phyloP scores from a whole-genome alignment of 768 basidiomycete genomes.

The Jaapia argillacea region DNA sequence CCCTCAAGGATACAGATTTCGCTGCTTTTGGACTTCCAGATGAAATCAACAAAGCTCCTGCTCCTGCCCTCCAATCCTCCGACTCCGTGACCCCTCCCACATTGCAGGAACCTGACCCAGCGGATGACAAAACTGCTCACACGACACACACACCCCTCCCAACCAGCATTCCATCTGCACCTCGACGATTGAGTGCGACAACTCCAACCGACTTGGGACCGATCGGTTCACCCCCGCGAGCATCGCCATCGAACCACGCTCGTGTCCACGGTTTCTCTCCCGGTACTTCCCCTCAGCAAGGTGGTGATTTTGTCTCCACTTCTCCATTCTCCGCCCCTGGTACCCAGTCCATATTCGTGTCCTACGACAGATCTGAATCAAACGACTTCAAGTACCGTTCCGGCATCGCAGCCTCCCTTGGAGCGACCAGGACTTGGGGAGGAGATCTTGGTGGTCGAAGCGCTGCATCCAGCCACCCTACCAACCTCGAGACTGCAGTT shows the following conservation, averaged over 20 bases:
- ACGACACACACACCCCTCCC: slow-evolving; percentile 32
- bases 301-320: slow-evolving; percentile 34
- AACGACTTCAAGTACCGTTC: slow-evolving; percentile 29
- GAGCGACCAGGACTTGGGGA: slow-evolving; percentile 39
- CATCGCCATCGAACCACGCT: slow-evolving; percentile 23
- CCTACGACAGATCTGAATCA: slow-evolving; percentile 16
- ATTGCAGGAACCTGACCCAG: slow-evolving; percentile 1
- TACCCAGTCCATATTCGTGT: slow-evolving; percentile 43
- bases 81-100: slow-evolving; percentile 1
- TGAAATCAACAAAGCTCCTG: slow-evolving; percentile 36
- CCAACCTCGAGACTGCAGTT: slow-evolving; percentile 27
- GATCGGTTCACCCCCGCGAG: slow-evolving; percentile 69
- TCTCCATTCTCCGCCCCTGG: slow-evolving; percentile 78
- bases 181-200: slow-evolving; percentile 34
- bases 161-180: slow-evolving; percentile 35
- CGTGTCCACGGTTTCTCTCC: slow-evolving; percentile 41
- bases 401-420: slow-evolving; percentile 58
- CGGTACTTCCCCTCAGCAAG: slow-evolving; percentile 45
- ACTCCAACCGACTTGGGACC: slow-evolving; percentile 60
- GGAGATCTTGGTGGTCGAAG: slow-evolving; percentile 6
- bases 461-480: background rate
- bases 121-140: slow-evolving; percentile 19
- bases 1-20: slow-evolving; percentile 68
- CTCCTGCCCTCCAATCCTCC: slow-evolving; percentile 23
- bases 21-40: slow-evolving; percentile 59